Percentiles rank a stretch among this genome's conserved stretches.
Conservation (phyloP, 352 stramenopile genomes). For the Phytophthora vignae region DNA sequence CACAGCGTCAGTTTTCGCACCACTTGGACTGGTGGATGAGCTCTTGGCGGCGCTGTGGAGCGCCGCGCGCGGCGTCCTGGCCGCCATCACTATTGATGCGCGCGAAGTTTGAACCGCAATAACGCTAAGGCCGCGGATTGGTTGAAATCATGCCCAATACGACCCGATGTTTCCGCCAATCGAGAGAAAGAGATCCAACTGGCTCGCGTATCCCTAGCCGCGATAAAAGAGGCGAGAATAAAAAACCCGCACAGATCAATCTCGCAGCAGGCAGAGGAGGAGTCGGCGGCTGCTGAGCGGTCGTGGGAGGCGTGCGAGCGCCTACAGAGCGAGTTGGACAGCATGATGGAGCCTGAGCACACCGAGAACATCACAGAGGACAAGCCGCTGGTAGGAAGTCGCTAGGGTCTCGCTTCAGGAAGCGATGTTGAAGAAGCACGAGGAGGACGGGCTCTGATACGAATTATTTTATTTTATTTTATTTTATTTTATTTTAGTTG, state of each 20-base stretch:
- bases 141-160: constrained; percentile 11
- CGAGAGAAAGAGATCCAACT: constrained; percentile 38
- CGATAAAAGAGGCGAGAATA: constrained; percentile 27
- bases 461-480: constrained; percentile 9
- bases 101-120: constrained; percentile 1
- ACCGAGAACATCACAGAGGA: constrained; percentile 65
- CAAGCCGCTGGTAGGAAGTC: constrained; percentile 59
- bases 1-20: constrained; percentile 17
- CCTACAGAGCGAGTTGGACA: constrained; percentile 18
- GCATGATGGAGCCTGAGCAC: constrained; percentile 76
- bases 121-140: constrained; percentile 17
- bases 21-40: background rate
- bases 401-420: background rate
- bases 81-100: background rate
- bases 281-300: constrained; percentile 27
- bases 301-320: constrained; percentile 29
- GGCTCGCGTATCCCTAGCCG: constrained; percentile 40
- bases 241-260: constrained; percentile 41
- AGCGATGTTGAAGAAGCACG: constrained; percentile 2
- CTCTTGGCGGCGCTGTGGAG: background rate
- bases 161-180: constrained; percentile 31
- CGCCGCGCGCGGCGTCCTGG: background rate
- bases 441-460: background rate
- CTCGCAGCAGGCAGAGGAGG: constrained; percentile 10
- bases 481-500: constrained; percentile 38